phyloP scores from a whole-genome alignment of 1,139 yeast species.

The Saccharomycopsis phalli region DNA sequence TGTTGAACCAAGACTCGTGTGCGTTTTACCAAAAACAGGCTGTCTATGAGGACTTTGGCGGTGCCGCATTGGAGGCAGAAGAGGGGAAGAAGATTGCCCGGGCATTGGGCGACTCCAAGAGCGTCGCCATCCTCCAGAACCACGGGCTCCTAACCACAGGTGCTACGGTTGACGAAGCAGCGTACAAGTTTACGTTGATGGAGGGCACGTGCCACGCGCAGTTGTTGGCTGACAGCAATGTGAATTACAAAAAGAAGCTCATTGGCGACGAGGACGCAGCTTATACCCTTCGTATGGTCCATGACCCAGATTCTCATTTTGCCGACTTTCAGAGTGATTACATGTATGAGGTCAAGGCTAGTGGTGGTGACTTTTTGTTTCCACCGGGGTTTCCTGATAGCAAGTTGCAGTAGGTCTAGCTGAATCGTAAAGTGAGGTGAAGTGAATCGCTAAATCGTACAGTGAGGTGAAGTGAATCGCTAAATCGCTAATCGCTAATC shows the following conservation, averaged over 20 bases:
- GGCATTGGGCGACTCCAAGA: constrained; percentile 51
- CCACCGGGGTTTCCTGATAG: constrained; percentile 16
- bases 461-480: too few species aligned
- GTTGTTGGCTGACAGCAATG: constrained; percentile 51
- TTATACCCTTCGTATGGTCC: constrained; percentile 51
- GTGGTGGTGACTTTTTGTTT: constrained; percentile 26
- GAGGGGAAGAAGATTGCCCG: constrained; percentile 64
- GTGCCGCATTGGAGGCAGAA: constrained; percentile 65
- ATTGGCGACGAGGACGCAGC: constrained; percentile 63
- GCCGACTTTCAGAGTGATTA: constrained; percentile 67
- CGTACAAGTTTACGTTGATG: constrained; percentile 57
- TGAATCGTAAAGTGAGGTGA: too few species aligned
- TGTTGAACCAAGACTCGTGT: constrained; percentile 76
- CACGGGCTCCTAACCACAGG: constrained; percentile 80
- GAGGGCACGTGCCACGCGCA: constrained; percentile 70
- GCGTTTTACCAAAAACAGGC: constrained; percentile 56
- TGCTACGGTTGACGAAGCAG: constrained; percentile 74
- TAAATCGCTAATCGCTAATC: too few species aligned
- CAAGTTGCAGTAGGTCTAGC: constrained; percentile 2
- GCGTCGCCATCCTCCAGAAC: constrained; percentile 61
- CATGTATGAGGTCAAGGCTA: constrained; percentile 33
- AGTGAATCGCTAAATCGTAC: too few species aligned
- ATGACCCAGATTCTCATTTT: constrained; percentile 61
- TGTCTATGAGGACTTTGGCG: constrained; percentile 66
- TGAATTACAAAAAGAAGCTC: constrained; percentile 29